Percentiles rank a stretch among this genome's conserved stretches.
These are phyloP conservation scores for Aspergillus candidus DNA, from an alignment of 2,329 filamentous ascomycete genomes.

Conservation along the genomic window DNA sequence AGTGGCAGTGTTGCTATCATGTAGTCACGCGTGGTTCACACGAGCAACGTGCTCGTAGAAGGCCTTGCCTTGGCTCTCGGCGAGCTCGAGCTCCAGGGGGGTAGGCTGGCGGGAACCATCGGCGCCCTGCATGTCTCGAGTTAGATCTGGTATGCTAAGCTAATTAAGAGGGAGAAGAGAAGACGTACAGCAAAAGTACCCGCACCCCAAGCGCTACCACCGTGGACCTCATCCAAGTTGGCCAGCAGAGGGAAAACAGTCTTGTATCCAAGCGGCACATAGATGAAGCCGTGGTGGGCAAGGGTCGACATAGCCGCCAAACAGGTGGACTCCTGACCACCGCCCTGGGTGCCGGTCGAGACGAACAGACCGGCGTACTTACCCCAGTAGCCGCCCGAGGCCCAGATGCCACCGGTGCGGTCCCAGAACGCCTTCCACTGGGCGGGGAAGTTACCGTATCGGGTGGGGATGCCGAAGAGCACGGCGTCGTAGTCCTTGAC, in stretches of 20 bases:
- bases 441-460: slow-evolving; percentile 93
- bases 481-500: slow-evolving; percentile 79
- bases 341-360: slow-evolving; percentile 74
- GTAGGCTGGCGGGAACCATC: slow-evolving; percentile 82
- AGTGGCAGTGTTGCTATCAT: slow-evolving; percentile 48
- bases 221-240: slow-evolving; percentile 72
- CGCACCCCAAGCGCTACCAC: slow-evolving; percentile 86
- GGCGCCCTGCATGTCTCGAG: slow-evolving; percentile 35
- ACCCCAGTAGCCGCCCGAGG: slow-evolving; percentile 67
- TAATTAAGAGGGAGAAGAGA: not conserved
- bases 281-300: slow-evolving; percentile 89
- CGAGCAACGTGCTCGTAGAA: slow-evolving; percentile 77
- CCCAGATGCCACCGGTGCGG: slow-evolving; percentile 80
- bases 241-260: slow-evolving; percentile 64
- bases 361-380: slow-evolving; percentile 92
- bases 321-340: slow-evolving; percentile 87
- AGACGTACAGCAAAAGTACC: slow-evolving; percentile 71
- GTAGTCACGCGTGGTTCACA: slow-evolving; percentile 69
- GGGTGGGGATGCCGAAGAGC: slow-evolving; percentile 89
- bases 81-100: slow-evolving; percentile 69
- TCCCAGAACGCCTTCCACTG: slow-evolving; percentile 91
- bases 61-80: slow-evolving; percentile 71
- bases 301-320: slow-evolving; percentile 78
- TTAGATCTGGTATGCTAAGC: slow-evolving; percentile 4
- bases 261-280: slow-evolving; percentile 90